Evolutionary conservation across 225 moss, liverwort and hornwort species (phyloP), one percentile per base, ranked within the genome.

Genomic region (Ulota crispa): DNA sequence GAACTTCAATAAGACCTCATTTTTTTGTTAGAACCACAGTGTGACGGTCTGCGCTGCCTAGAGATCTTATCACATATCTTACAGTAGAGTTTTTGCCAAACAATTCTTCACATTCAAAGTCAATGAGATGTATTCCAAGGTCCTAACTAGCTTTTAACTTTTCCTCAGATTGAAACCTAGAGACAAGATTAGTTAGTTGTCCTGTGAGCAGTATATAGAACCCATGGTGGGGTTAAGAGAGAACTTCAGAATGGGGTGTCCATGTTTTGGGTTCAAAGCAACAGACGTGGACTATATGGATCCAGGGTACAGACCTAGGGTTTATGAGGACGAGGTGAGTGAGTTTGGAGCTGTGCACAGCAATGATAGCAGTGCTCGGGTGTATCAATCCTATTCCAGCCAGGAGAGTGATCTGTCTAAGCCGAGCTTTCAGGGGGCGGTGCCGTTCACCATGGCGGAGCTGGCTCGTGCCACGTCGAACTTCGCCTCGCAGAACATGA

Each of bases 371-470:
- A 77, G 78, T 56, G 11, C 45, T 1, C 63, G 39, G 34, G 50
- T 28, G 7, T 77, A 73, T 13, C 65, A 72, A 2, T 88, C 88
- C 6, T 78, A 76, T 71, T 84, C 84, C 61, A 84, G 64, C 78
- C 72, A 57, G 36, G 89, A 85, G n/a, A 8, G 53, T 23, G 50
- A 64, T 7, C 63, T 43, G 8, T 5, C 3, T 4, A 89, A 80
- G 75, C 76, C 84, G 23, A 14, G 31, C 2, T 10, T 9, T 3
- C 64, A 34, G 3, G 64, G 87, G 12, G 86, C 89, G 21, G 84
- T 83, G 80, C 41, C 74, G n/a, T 92, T 92, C 84, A 85, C 85
- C 24, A 92, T 90, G 88, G 77, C 81, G 9, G 92, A 92, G 77
- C 81, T 92, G 11, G 79, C 57, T 26, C 87, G 79, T 23, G 90